phyloP scores from a whole-genome alignment of 495 filamentous ascomycete species.

The Cairneyella variabilis region DNA sequence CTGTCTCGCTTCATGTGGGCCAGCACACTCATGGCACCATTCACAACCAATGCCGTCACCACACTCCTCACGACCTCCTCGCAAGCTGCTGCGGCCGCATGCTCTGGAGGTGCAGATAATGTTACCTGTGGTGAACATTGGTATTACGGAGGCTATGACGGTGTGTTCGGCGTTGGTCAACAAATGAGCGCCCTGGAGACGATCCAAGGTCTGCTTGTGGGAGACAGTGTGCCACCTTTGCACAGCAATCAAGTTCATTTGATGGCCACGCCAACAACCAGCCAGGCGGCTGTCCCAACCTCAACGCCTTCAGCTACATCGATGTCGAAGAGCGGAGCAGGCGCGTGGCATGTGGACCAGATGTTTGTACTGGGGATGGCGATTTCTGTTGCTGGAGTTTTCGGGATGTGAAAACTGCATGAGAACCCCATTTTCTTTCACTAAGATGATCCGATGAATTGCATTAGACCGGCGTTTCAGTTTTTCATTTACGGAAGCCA shows the following conservation, averaged over 20 bases:
- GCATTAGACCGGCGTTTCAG: too few relatives aligned
- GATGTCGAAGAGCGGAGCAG: neutral
- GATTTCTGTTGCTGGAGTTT: too few relatives aligned
- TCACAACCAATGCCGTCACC: constrained; percentile 56
- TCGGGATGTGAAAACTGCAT: too few relatives aligned
- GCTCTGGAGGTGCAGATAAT: constrained; percentile 52
- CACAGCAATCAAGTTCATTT: constrained; percentile 8
- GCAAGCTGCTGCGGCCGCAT: constrained; percentile 63
- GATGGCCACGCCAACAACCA: neutral
- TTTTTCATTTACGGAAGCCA: too few relatives aligned
- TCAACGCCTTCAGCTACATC: neutral
- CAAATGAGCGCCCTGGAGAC: constrained; percentile 69
- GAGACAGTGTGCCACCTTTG: constrained; percentile 10
- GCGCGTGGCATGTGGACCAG: too few relatives aligned
- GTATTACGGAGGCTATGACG: constrained; percentile 59
- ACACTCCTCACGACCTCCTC: constrained; percentile 61
- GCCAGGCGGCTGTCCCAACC: neutral
- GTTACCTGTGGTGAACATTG: constrained; percentile 69
- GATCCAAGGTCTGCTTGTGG: constrained; percentile 53
- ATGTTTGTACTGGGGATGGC: too few relatives aligned
- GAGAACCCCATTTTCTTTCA: too few relatives aligned
- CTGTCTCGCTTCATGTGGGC: constrained; percentile 74
- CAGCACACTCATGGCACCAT: constrained; percentile 67
- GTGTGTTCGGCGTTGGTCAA: constrained; percentile 57
- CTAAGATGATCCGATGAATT: too few relatives aligned